Conservation (phyloP, 164 flowering plant species). For the Vitis riparia region DNA sequence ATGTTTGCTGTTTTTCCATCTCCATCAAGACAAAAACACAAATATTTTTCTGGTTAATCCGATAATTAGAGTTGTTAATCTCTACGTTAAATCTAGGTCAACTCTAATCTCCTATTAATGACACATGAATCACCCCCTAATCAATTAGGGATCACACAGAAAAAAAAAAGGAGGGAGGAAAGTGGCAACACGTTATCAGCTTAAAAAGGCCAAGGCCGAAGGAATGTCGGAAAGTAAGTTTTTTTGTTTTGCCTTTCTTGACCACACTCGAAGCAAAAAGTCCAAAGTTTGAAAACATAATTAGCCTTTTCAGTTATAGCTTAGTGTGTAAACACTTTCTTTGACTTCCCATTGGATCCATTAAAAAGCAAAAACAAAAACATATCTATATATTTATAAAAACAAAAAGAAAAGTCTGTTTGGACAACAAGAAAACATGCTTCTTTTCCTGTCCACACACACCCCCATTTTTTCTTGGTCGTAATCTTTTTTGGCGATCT, state of each 20-base stretch:
- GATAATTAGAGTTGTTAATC: too few relatives aligned
- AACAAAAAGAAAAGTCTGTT: background rate
- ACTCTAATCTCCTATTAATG: too few relatives aligned
- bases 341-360: slow-evolving; percentile 15
- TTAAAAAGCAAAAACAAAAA: background rate
- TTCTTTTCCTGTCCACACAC: background rate
- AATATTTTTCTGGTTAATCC: too few relatives aligned
- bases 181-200: background rate
- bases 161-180: background rate
- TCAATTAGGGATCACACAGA: background rate
- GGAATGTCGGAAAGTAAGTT: slow-evolving; percentile 7
- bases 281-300: slow-evolving; percentile 11
- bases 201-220: slow-evolving; percentile 8
- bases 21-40: too few relatives aligned
- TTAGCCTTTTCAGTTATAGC: slow-evolving; percentile 9
- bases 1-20: too few relatives aligned
- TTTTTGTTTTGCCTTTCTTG: background rate
- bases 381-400: background rate
- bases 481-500: background rate
- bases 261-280: slow-evolving; percentile 3
- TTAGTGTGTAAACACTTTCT: slow-evolving; percentile 10
- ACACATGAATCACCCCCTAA: background rate
- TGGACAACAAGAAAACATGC: slow-evolving; percentile 8
- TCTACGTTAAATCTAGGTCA: too few relatives aligned
- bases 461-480: slow-evolving; percentile 1